Evolutionary conservation across 2,329 filamentous ascomycete genomes (phyloP), one percentile per base, ranked within the genome.

Genomic region (Neofusicoccum sp.): DNA sequence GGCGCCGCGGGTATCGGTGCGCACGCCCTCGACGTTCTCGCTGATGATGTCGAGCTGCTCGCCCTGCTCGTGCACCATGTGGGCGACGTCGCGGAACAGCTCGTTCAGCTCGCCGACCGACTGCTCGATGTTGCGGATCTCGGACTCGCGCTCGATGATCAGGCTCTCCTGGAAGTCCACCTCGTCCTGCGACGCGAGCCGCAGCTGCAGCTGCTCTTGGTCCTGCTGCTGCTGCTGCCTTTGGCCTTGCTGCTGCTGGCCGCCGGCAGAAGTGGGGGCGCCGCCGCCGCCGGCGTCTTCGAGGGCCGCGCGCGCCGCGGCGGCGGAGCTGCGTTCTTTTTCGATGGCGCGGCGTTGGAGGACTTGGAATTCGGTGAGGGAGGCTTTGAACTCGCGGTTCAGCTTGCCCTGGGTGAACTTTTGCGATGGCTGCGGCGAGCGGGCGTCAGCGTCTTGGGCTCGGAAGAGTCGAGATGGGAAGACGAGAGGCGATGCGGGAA

Each of bases 121-220:
- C 75, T 97, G 93, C 78, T 98, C 95, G 69, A 99, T 99, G 73
- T 96, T 96, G 64, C 93, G 88, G 66, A 99, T 99, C 79, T 99
- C 95, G 61, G 91, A 87, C 76, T 99, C 95, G 58, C 96, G 92
- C 81, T 99, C 93, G 63, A 96, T 88, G 71, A 99, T 99, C 62
- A 99, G 81, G 14, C 89, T 88, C 68, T 99, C 95, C 72, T 99
- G 95, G 79, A 97, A 99, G 73, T 99, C 93, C 44, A 99, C 95
- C 71, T 99, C 96, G 68, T 91, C 89, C 74, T 99, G 95, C 30
- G 91, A 85, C 1, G 93, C 95, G 7, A 98, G 82, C 60, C 91
- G 90, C 11, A 89, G 81, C 67, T 93, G 85, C 67, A 95, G 87
- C 64, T 80, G 75, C 65, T 80, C 74, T 69, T 93, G 76, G 45